These are phyloP conservation scores for Mortierella sp. DNA, from an alignment of 371 early-diverging fungal species.

Conservation along the genomic window DNA sequence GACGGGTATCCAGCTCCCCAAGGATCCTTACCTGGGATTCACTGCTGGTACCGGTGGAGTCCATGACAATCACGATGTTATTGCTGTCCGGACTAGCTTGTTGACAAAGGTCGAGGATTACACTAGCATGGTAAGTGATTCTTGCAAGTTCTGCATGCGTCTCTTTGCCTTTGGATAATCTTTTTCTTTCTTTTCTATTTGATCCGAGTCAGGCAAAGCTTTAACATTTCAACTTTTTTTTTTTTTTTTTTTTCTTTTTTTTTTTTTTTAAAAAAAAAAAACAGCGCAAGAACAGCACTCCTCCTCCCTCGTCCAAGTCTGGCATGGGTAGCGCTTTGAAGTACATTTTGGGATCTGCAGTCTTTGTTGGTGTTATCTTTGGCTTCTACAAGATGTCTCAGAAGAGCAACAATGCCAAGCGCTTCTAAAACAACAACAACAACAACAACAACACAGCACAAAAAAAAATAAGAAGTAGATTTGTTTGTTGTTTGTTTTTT, in stretches of 20 bases:
- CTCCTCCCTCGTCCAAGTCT: conserved; percentile 39
- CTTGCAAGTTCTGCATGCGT: background rate
- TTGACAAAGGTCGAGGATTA: conserved; percentile 52
- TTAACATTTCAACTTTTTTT: background rate
- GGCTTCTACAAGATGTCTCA: conserved; percentile 69
- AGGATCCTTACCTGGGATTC: conserved; percentile 86
- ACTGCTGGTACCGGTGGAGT: conserved; percentile 93
- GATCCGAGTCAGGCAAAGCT: no score
- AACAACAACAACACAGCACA: no score
- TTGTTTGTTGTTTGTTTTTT: no score
- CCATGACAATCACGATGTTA: conserved; percentile 86
- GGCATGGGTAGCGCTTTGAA: conserved; percentile 66
- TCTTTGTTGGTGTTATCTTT: conserved; percentile 62
- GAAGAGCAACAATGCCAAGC: conserved; percentile 71
- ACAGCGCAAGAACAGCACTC: conserved; percentile 22
- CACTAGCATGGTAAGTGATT: conserved; percentile 13
- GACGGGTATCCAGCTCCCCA: conserved; percentile 78
- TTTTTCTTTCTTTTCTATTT: background rate
- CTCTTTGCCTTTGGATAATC: background rate
- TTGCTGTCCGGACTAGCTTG: conserved; percentile 66
- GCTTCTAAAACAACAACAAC: conserved; percentile 62
- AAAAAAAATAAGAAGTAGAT: background rate
- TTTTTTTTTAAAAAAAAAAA: background rate
- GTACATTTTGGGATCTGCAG: conserved; percentile 62
- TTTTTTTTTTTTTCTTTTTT: background rate